These are phyloP conservation scores for Retiboletus flavoniger DNA, from an alignment of 1,284 basidiomycete species.

Conservation along the genomic window DNA sequence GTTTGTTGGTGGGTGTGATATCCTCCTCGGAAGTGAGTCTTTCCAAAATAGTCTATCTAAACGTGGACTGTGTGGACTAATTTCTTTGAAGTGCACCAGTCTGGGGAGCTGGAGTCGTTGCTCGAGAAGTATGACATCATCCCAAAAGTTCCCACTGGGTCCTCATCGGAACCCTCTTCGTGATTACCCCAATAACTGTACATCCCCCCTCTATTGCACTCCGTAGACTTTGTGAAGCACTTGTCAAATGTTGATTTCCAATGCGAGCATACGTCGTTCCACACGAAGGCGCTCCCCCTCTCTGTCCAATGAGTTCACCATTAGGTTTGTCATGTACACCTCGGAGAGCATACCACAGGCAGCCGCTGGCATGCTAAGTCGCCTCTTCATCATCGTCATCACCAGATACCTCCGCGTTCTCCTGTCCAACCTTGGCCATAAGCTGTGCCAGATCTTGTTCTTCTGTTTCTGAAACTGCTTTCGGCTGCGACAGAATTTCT, in stretches of 20 bases:
- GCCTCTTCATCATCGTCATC: constrained; percentile 84
- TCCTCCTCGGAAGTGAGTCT: constrained; percentile 83
- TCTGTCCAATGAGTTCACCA: too few relatives aligned
- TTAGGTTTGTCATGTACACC: too few relatives aligned
- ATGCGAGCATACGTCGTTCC: neutral
- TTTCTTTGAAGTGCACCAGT: constrained; percentile 81
- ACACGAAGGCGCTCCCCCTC: too few relatives aligned
- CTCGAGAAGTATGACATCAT: constrained; percentile 75
- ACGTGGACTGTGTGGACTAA: neutral
- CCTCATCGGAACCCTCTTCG: neutral
- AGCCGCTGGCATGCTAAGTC: neutral
- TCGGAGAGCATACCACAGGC: too few relatives aligned
- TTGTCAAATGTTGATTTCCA: neutral
- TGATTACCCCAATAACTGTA: constrained; percentile 6
- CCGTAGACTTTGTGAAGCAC: constrained; percentile 2
- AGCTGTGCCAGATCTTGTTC: constrained; percentile 92
- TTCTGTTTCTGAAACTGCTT: constrained; percentile 95
- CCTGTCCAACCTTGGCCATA: constrained; percentile 89
- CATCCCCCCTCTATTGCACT: neutral
- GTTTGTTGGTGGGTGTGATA: constrained; percentile 97
- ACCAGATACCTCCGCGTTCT: constrained; percentile 93
- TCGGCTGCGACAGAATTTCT: constrained; percentile 58
- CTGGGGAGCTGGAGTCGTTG: constrained; percentile 87
- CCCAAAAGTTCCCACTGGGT: constrained; percentile 27
- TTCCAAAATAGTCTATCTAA: neutral